Evolutionary conservation across 257 asterid species (phyloP).

Genomic region (Fraxinus excelsior): DNA sequence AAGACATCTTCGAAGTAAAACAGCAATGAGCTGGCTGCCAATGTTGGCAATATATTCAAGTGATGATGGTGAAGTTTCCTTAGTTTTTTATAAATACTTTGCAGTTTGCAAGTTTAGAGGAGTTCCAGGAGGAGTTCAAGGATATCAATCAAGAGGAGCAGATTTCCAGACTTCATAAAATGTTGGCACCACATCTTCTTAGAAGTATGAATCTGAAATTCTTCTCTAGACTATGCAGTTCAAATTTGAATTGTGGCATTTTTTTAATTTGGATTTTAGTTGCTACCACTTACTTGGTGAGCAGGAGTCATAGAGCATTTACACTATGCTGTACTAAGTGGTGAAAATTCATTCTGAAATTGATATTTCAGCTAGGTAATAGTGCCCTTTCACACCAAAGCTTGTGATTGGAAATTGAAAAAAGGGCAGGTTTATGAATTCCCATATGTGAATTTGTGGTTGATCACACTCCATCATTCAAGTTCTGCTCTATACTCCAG

Average conservation of each 20-base stretch:
- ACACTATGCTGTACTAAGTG: neutral
- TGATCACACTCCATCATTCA: neutral
- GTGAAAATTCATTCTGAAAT: neutral
- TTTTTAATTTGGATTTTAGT: neutral
- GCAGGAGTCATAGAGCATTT: neutral
- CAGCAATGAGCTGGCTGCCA: conserved; percentile 13
- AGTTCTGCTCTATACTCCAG: neutral
- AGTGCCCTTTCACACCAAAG: neutral
- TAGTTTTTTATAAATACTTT: conserved; percentile 26
- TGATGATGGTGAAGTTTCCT: conserved; percentile 1
- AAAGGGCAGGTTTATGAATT: neutral
- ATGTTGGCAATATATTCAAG: neutral
- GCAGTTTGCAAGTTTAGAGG: conserved; percentile 94
- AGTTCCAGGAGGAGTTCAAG: conserved; percentile 97
- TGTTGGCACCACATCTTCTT: conserved; percentile 97
- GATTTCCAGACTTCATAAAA: conserved; percentile 93
- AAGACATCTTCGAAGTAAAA: conserved; percentile 19
- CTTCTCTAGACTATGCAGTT: conserved; percentile 24
- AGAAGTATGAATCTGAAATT: conserved; percentile 67
- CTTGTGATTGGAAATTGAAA: neutral
- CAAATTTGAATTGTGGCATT: conserved; percentile 10
- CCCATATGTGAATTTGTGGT: neutral
- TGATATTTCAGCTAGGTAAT: neutral
- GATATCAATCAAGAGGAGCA: conserved; percentile 99
- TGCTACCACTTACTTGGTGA: neutral